phyloP scores from a whole-genome alignment of 345 rosid genomes.

The Chamaenerion angustifolium region DNA sequence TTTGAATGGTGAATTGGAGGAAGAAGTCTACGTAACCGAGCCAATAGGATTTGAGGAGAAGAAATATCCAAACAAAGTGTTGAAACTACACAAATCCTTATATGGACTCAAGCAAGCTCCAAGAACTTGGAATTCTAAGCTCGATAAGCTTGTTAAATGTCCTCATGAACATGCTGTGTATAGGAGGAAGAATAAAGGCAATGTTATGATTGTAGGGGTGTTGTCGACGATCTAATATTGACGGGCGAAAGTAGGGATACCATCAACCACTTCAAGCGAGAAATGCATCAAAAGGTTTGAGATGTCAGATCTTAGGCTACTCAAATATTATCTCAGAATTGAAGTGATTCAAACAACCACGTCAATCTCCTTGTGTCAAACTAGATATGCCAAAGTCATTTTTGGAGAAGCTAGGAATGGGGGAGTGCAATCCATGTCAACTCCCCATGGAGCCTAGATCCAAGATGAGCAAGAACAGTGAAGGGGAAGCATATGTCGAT shows the following conservation, averaged over 20 bases:
- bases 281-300: neutral
- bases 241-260: neutral
- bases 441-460: neutral
- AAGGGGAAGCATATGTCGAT: neutral
- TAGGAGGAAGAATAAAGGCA: neutral
- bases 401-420: slow-evolving; percentile 6
- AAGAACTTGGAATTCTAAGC: no score
- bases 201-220: no score
- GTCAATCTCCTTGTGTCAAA: neutral
- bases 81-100: no score
- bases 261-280: neutral
- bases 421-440: neutral
- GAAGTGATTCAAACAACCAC: neutral
- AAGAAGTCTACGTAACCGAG: no score
- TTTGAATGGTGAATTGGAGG: neutral
- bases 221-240: slow-evolving; percentile 3
- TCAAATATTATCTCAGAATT: neutral
- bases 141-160: no score
- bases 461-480: neutral
- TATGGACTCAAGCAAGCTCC: no score
- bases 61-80: no score
- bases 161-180: no score
- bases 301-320: slow-evolving; percentile 4
- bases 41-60: no score
- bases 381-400: neutral